These are phyloP conservation scores for Thelephora ganbajun DNA, from an alignment of 768 basidiomycete genomes.

Conservation along the genomic window DNA sequence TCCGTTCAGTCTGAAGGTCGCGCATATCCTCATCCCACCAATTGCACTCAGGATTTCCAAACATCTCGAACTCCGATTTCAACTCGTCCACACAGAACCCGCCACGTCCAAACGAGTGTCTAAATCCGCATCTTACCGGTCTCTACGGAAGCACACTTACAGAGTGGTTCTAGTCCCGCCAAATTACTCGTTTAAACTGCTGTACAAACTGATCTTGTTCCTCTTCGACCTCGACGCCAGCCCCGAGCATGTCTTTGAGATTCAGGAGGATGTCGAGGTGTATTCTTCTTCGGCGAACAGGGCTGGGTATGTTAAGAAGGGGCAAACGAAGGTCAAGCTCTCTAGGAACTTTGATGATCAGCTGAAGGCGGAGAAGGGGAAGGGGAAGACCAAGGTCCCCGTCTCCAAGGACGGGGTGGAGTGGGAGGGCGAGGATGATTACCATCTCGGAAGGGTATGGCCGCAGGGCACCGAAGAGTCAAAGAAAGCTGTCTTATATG, in stretches of 20 bases:
- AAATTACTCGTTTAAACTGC: slow-evolving; percentile 54
- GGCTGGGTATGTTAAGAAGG: slow-evolving; percentile 37
- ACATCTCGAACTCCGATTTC: slow-evolving; percentile 52
- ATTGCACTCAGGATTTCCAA: slow-evolving; percentile 36
- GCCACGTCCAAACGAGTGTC: slow-evolving; percentile 3
- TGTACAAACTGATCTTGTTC: slow-evolving; percentile 48
- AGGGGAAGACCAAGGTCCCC: slow-evolving; percentile 12
- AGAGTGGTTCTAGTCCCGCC: slow-evolving; percentile 57
- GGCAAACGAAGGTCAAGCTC: slow-evolving; percentile 13
- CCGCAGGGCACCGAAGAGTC: slow-evolving; percentile 24
- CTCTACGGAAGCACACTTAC: slow-evolving; percentile 31
- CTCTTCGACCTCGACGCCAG: slow-evolving; percentile 28
- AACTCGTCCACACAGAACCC: slow-evolving; percentile 29
- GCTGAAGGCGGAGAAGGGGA: slow-evolving; percentile 5
- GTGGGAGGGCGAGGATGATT: slow-evolving; percentile 63
- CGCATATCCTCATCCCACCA: slow-evolving; percentile 20
- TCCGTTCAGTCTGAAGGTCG: slow-evolving; percentile 43
- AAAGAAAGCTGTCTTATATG: slow-evolving; percentile 43
- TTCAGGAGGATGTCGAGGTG: slow-evolving; percentile 32
- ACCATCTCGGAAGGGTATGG: slow-evolving; percentile 47
- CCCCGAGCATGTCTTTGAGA: slow-evolving; percentile 47
- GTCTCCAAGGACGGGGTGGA: slow-evolving; percentile 36
- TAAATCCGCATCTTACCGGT: background rate
- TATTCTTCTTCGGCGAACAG: slow-evolving; percentile 18
- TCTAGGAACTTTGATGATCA: slow-evolving; percentile 10